These are phyloP conservation scores for Grigorovia humatica DNA, from an alignment of 805 yeast genomes.

Conservation along the genomic window DNA sequence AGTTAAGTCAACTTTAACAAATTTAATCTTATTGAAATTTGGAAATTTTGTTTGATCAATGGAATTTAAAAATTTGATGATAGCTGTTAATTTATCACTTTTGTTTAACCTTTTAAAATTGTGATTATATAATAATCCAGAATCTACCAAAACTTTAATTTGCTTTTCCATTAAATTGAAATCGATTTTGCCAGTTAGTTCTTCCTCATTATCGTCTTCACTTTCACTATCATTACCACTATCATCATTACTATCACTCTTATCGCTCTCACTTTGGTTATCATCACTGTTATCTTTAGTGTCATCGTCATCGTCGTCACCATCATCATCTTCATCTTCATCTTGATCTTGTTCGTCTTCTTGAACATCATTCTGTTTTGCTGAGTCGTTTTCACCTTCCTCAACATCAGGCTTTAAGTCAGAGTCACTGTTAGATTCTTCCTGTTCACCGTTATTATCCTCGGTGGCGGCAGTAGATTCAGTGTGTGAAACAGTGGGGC, in stretches of 20 bases:
- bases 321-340: constrained; percentile 11
- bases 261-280: constrained; percentile 13
- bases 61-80: constrained; percentile 21
- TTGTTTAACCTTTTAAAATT: constrained; percentile 31
- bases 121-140: constrained; percentile 18
- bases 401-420: constrained; percentile 6
- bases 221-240: background rate
- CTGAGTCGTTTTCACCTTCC: constrained; percentile 9
- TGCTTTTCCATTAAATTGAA: constrained; percentile 23
- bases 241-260: constrained; percentile 7
- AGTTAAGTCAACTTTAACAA: constrained; percentile 45
- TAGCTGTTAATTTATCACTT: constrained; percentile 25
- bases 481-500: background rate
- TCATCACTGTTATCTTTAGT: constrained; percentile 7
- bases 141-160: constrained; percentile 20
- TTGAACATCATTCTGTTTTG: background rate
- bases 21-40: constrained; percentile 16
- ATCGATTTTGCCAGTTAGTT: constrained; percentile 13
- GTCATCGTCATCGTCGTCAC: constrained; percentile 11
- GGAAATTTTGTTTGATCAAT: constrained; percentile 32
- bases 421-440: constrained; percentile 1
- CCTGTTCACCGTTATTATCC: background rate
- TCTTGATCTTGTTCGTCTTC: constrained; percentile 4
- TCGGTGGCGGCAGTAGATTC: background rate
- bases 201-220: constrained; percentile 2